Conservation (phyloP, 352 stramenopile genomes). For the Pythium aristosporum region DNA sequence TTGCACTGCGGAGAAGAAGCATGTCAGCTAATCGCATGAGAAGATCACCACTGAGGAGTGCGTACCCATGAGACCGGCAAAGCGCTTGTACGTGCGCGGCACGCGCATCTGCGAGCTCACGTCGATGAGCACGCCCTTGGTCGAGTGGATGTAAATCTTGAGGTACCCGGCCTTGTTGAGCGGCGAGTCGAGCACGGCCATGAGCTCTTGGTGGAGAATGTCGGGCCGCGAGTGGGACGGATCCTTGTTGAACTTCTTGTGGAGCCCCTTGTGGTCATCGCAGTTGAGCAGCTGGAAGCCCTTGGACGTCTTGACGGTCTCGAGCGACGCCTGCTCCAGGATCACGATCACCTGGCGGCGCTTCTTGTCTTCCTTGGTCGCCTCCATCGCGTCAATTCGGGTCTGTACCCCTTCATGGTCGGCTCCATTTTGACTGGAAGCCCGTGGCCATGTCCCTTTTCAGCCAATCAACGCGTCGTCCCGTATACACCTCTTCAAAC, state of each 20-base stretch:
- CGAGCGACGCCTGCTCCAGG: slow-evolving; percentile 97
- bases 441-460: slow-evolving; percentile 14
- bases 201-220: slow-evolving; percentile 99
- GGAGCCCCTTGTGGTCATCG: slow-evolving; percentile 97
- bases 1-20: slow-evolving; percentile 87
- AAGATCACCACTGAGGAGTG: neutral
- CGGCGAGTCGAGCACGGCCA: slow-evolving; percentile 98
- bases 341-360: slow-evolving; percentile 95
- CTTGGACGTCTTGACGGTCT: slow-evolving; percentile 99
- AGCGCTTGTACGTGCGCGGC: slow-evolving; percentile 99
- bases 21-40: slow-evolving; percentile 4
- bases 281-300: slow-evolving; percentile 99
- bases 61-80: slow-evolving; percentile 93
- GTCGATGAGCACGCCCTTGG: slow-evolving; percentile 97
- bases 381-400: slow-evolving; percentile 7
- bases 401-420: slow-evolving; percentile 4
- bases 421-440: slow-evolving; percentile 25
- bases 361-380: slow-evolving; percentile 59
- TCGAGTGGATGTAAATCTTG: slow-evolving; percentile 97
- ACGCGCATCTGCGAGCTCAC: slow-evolving; percentile 98
- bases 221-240: slow-evolving; percentile 97
- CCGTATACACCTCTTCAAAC: neutral
- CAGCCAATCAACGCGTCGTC: slow-evolving; percentile 16
- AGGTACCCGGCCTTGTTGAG: slow-evolving; percentile 99
- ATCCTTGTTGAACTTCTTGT: slow-evolving; percentile 96